Evolutionary conservation across 331 rosid species (phyloP).

Genomic region (Stylosanthes scabra): DNA sequence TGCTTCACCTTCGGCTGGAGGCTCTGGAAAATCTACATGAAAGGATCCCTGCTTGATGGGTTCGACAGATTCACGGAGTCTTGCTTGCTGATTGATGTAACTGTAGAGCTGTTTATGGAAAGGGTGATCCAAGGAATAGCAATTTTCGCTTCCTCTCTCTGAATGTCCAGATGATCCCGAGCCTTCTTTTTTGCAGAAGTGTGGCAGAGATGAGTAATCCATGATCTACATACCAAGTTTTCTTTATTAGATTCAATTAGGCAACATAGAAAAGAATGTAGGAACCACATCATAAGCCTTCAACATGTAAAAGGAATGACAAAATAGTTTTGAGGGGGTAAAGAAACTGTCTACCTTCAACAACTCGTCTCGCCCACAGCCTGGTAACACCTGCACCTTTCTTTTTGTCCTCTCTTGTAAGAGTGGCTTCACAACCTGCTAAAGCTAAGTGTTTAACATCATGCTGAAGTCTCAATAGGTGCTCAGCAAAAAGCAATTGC

Average conservation of each 20-base stretch:
- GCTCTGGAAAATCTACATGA: slow-evolving; percentile 77
- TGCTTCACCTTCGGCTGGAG: slow-evolving; percentile 61
- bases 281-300: background rate
- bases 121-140: slow-evolving; percentile 81
- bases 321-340: background rate
- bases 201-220: slow-evolving; percentile 91
- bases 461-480: slow-evolving; percentile 32
- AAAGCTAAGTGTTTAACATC: slow-evolving; percentile 36
- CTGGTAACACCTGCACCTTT: slow-evolving; percentile 87
- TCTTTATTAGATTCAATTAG: slow-evolving; percentile 34
- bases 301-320: background rate
- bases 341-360: slow-evolving; percentile 56
- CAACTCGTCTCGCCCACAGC: slow-evolving; percentile 88
- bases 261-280: background rate
- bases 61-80: slow-evolving; percentile 45
- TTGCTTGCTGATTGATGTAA: slow-evolving; percentile 70
- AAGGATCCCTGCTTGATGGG: slow-evolving; percentile 85
- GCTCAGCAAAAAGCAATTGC: slow-evolving; percentile 30
- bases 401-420: slow-evolving; percentile 92
- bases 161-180: slow-evolving; percentile 75
- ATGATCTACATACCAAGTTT: slow-evolving; percentile 69
- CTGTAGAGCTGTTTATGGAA: slow-evolving; percentile 87
- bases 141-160: slow-evolving; percentile 58
- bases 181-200: slow-evolving; percentile 83
- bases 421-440: slow-evolving; percentile 97